Percentiles rank a stretch among this genome's conserved stretches.
Evolutionary conservation across 2,329 filamentous ascomycete genomes (phyloP).

Genomic region (Periconia macrospinosa): DNA sequence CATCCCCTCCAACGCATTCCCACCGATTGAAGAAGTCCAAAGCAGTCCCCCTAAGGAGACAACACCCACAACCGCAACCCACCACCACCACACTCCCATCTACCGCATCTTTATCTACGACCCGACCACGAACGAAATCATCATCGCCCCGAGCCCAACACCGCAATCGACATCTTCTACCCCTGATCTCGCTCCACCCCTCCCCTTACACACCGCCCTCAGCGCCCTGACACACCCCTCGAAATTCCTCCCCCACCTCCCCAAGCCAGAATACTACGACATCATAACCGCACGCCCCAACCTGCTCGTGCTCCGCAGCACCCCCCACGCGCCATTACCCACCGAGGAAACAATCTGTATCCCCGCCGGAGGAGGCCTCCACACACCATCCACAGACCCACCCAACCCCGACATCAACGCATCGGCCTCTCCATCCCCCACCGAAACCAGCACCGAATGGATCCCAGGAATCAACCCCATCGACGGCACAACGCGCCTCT

Average conservation of each 20-base stretch:
- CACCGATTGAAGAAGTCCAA: neutral
- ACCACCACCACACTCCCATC: neutral
- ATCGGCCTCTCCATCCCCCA: neutral
- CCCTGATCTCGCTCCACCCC: constrained; percentile 16
- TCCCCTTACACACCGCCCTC: constrained; percentile 34
- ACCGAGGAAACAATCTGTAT: constrained; percentile 12
- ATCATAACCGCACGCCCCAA: constrained; percentile 31
- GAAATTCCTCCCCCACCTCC: constrained; percentile 35
- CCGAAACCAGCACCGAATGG: neutral
- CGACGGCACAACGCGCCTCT: constrained; percentile 37
- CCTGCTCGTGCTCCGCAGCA: constrained; percentile 32
- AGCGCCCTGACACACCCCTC: constrained; percentile 26
- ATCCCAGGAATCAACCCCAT: constrained; percentile 32
- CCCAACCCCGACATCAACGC: neutral
- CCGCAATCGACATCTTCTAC: constrained; percentile 1
- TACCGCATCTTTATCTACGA: constrained; percentile 28
- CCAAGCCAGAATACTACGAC: constrained; percentile 19
- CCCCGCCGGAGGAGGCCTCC: neutral
- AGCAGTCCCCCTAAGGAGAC: neutral
- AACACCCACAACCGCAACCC: neutral
- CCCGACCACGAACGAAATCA: constrained; percentile 24
- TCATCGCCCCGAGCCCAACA: constrained; percentile 23
- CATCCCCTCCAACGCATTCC: neutral
- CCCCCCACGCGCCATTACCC: neutral
- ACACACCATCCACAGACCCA: neutral